phyloP scores from a whole-genome alignment of 2,329 filamentous ascomycete genomes.

The Harringtonia lauricola region DNA sequence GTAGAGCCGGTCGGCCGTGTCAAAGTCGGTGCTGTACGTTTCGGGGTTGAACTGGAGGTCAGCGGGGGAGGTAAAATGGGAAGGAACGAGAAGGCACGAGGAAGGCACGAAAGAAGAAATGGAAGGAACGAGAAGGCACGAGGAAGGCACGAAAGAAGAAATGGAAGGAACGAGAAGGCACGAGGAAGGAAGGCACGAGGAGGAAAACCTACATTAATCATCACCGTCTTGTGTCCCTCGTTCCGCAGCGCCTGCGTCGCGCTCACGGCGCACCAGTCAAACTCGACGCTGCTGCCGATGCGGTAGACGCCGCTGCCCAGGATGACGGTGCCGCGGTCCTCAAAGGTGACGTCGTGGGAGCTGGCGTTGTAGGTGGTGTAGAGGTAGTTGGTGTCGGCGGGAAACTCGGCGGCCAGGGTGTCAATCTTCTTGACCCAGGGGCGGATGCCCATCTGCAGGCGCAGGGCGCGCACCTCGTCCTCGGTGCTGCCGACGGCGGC shows the following conservation, averaged over 20 bases:
- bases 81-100: background rate
- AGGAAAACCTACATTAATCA: slow-evolving; percentile 66
- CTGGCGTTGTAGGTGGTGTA: slow-evolving; percentile 98
- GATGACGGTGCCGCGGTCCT: slow-evolving; percentile 82
- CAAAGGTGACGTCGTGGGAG: slow-evolving; percentile 84
- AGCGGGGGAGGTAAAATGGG: background rate
- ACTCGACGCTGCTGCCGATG: slow-evolving; percentile 95
- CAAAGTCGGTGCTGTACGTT: slow-evolving; percentile 74
- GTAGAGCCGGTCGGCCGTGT: slow-evolving; percentile 83
- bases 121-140: background rate
- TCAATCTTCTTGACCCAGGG: slow-evolving; percentile 99
- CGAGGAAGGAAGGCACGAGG: background rate
- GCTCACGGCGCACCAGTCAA: slow-evolving; percentile 96
- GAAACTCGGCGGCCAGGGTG: slow-evolving; percentile 93
- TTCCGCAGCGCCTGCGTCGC: slow-evolving; percentile 71
- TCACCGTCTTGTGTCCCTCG: slow-evolving; percentile 93
- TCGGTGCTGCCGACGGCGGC: slow-evolving; percentile 75
- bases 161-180: slow-evolving; percentile 1
- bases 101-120: background rate
- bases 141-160: background rate
- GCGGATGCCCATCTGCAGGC: slow-evolving; percentile 77
- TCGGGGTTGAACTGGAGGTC: slow-evolving; percentile 57
- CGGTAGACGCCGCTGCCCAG: slow-evolving; percentile 94
- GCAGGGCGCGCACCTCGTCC: slow-evolving; percentile 75
- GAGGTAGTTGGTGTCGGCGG: slow-evolving; percentile 87